These are phyloP conservation scores for Suillus subaureus DNA, from an alignment of 768 basidiomycete genomes.

Conservation along the genomic window DNA sequence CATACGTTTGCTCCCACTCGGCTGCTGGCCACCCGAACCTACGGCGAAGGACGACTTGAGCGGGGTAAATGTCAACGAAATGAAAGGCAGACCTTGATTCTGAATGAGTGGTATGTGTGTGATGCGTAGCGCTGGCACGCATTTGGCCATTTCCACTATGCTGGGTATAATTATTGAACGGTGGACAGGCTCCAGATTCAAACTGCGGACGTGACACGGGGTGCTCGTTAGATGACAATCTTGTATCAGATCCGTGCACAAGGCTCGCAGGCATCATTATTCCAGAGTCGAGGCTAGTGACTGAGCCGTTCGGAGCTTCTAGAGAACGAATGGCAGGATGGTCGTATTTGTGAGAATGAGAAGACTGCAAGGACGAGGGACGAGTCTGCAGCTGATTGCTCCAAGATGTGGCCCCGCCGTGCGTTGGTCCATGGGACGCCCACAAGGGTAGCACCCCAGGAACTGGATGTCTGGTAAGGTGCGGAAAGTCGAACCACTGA, in stretches of 20 bases:
- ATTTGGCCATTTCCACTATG: slow-evolving; percentile 4
- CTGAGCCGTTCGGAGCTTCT: slow-evolving; percentile 15
- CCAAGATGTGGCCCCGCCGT: slow-evolving; percentile 7
- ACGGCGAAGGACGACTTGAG: slow-evolving; percentile 2
- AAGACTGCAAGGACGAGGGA: neutral
- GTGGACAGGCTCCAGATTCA: neutral
- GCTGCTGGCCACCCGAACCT: slow-evolving; percentile 16
- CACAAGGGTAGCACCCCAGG: slow-evolving; percentile 23
- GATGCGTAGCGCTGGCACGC: neutral
- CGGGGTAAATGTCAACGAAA: neutral
- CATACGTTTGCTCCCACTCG: slow-evolving; percentile 24
- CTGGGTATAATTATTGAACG: neutral
- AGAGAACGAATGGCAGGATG: slow-evolving; percentile 12
- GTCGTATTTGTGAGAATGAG: slow-evolving; percentile 12
- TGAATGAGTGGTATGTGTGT: neutral
- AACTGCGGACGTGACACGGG: slow-evolving; percentile 8
- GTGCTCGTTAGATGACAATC: slow-evolving; percentile 5
- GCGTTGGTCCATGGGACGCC: neutral
- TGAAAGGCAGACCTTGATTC: slow-evolving; percentile 17
- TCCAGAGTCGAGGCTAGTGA: slow-evolving; percentile 16
- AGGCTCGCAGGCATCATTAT: slow-evolving; percentile 14
- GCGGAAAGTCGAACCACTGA: slow-evolving; percentile 31
- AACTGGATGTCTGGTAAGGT: slow-evolving; percentile 29
- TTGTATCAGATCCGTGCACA: slow-evolving; percentile 10
- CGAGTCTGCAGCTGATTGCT: slow-evolving; percentile 3